Percentiles rank a stretch among this genome's conserved stretches.
These are phyloP conservation scores for Emmonsiellopsis sp. DNA, from an alignment of 2,329 filamentous ascomycete species.

Conservation along the genomic window DNA sequence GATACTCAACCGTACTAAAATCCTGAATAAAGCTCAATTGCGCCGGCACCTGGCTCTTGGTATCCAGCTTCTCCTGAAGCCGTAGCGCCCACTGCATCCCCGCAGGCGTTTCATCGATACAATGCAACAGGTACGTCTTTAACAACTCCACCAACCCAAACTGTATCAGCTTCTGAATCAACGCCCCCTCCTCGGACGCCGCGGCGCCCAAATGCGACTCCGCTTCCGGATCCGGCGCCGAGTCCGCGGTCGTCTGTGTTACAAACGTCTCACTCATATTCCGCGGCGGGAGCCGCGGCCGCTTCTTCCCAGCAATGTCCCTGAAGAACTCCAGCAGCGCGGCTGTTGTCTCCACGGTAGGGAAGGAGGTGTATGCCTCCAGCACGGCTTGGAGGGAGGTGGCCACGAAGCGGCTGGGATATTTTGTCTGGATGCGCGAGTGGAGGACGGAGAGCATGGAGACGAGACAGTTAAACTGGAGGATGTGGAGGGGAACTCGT, in stretches of 20 bases:
- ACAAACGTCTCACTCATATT: constrained; percentile 41
- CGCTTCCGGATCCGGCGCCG: constrained; percentile 50
- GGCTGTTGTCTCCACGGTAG: constrained; percentile 47
- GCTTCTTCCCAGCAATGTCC: constrained; percentile 46
- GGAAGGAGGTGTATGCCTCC: constrained; percentile 48
- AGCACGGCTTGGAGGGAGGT: constrained; percentile 54
- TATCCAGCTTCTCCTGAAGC: constrained; percentile 49
- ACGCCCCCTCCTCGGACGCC: constrained; percentile 38
- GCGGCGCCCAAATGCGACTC: constrained; percentile 33
- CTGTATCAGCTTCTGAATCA: constrained; percentile 48
- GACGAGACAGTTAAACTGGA: constrained; percentile 33
- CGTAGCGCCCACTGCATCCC: constrained; percentile 38
- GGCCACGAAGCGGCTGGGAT: constrained; percentile 54
- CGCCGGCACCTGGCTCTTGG: constrained; percentile 40
- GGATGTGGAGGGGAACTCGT: constrained; percentile 19
- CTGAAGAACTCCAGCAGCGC: constrained; percentile 50
- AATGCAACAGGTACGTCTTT: constrained; percentile 48
- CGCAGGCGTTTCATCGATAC: constrained; percentile 24
- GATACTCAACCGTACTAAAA: constrained; percentile 39
- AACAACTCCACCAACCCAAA: constrained; percentile 53
- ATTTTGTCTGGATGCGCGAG: constrained; percentile 53
- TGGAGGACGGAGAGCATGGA: constrained; percentile 50
- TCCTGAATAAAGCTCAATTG: constrained; percentile 38
- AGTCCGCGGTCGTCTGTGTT: constrained; percentile 19
- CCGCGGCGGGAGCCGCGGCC: constrained; percentile 51